Base-by-base conservation (phyloP, 1,284 basidiomycete genomes). In the Agaricales sp. region DNA sequence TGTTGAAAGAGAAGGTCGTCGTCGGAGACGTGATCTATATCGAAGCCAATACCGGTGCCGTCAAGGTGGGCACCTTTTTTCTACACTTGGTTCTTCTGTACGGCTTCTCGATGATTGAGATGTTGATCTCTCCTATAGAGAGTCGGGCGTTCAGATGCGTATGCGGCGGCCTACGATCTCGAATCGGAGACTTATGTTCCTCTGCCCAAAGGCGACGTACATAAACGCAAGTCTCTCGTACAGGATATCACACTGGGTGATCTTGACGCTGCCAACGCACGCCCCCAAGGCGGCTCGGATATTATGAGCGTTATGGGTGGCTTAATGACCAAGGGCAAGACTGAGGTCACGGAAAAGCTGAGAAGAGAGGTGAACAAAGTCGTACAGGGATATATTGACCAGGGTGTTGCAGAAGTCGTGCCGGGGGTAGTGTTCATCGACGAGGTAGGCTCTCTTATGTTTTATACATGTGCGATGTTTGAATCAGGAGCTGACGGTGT, bases 241-340 rank as follows among this genome's bases (percentile, higher is more conserved):
- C 96, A 98, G 66, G 95, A 98, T 57, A 91, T 99, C 35, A 98
- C 93, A 0, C 73, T 99, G 14, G 93, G 96, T 51, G 95, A 99
- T 63, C 75, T 99, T 41, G 95, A 99, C 63, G 91, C 94, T 54
- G 95, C 94, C 3, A 99, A 99, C 63, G 93, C 94, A 12, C 82
- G 92, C 43, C 95, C 95, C 4, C 90, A 92, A 58, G 86, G 85
- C 26, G 94, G 96, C 1, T 95, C 97, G 66, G 95, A 98, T 61
- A 97, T 99, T 63, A 97, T 98, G 94, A 91, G 87, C 61, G 93
- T 99, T 23, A 97, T 99, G 86, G 93, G 95, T 3, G 95, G 93
- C 62, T 74, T 99, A 6, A 91, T 97, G 57, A 96, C 93, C 67
- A 92, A 85, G 38, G 87, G 92, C 23, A 73, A 94, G 56, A 99